phyloP scores from a whole-genome alignment of 2,329 filamentous ascomycete genomes.

The Colletotrichum melonis region DNA sequence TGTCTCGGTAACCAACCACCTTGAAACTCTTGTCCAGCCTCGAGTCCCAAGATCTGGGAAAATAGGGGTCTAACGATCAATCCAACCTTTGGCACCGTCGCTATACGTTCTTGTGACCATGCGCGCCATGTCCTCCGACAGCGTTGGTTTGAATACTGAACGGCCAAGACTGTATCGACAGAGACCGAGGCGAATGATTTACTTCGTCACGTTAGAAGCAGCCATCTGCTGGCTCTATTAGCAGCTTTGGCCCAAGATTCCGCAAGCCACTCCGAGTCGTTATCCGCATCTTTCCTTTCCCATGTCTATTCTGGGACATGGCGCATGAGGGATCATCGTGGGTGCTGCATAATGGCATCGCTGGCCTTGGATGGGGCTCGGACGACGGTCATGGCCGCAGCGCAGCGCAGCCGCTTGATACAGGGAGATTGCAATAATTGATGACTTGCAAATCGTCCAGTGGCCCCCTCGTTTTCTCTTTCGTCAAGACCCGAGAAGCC shows the following conservation, averaged over 20 bases:
- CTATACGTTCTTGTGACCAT: background rate
- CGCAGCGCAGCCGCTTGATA: background rate
- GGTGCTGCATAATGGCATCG: slow-evolving; percentile 10
- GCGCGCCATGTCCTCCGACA: slow-evolving; percentile 1
- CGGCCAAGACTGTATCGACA: background rate
- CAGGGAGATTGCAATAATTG: background rate
- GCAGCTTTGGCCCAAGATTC: background rate
- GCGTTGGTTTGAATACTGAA: background rate
- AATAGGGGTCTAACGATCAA: background rate
- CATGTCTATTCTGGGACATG: slow-evolving; percentile 20
- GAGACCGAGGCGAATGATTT: background rate
- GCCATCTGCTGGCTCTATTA: background rate
- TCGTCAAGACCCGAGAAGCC: background rate
- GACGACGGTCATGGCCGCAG: background rate
- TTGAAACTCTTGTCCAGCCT: background rate
- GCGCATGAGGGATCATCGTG: slow-evolving; percentile 25
- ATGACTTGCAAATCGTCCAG: background rate
- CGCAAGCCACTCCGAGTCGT: background rate
- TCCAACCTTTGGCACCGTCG: background rate
- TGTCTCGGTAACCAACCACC: slow-evolving; percentile 15
- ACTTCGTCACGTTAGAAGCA: background rate
- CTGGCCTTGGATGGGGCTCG: background rate
- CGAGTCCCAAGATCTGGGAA: background rate
- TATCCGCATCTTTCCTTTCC: slow-evolving; percentile 3
- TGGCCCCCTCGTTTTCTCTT: background rate